These are phyloP conservation scores for Boletus eberwhitei DNA, from an alignment of 768 basidiomycete genomes.

Conservation along the genomic window DNA sequence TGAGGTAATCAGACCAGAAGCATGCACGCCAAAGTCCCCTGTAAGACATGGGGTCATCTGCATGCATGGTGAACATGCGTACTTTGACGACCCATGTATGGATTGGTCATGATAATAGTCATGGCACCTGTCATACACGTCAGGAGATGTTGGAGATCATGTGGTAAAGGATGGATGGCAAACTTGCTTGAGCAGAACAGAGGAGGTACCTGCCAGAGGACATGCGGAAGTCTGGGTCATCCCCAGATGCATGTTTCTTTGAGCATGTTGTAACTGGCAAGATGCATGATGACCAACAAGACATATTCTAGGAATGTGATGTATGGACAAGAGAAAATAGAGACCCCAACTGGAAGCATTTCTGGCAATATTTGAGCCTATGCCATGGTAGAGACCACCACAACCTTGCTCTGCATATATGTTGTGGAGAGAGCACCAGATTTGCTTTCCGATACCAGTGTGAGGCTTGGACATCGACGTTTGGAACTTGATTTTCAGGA, in stretches of 20 bases:
- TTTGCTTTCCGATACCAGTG: constrained; percentile 64
- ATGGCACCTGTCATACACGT: constrained; percentile 63
- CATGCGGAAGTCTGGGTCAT: constrained; percentile 62
- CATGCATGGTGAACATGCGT: constrained; percentile 85
- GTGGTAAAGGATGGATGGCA: constrained; percentile 39
- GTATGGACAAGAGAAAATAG: constrained; percentile 88
- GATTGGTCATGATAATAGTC: constrained; percentile 93
- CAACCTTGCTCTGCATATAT: constrained; percentile 76
- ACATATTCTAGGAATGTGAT: background rate
- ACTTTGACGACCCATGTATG: constrained; percentile 98
- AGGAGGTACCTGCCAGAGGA: constrained; percentile 79
- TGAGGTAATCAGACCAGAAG: background rate
- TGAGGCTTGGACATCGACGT: constrained; percentile 66
- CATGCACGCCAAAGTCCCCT: constrained; percentile 68
- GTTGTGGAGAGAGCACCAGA: constrained; percentile 69
- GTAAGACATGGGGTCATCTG: constrained; percentile 69
- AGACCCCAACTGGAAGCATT: constrained; percentile 97
- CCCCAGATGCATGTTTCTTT: constrained; percentile 75
- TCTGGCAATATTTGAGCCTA: constrained; percentile 87
- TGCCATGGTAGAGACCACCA: constrained; percentile 85
- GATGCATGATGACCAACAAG: background rate
- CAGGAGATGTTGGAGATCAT: constrained; percentile 10
- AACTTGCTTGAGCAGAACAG: constrained; percentile 95
- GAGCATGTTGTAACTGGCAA: constrained; percentile 82
- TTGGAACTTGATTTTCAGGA: constrained; percentile 92